Base-by-base conservation (phyloP, 2,329 filamentous ascomycete genomes). In the Diaporthe ampelina region DNA sequence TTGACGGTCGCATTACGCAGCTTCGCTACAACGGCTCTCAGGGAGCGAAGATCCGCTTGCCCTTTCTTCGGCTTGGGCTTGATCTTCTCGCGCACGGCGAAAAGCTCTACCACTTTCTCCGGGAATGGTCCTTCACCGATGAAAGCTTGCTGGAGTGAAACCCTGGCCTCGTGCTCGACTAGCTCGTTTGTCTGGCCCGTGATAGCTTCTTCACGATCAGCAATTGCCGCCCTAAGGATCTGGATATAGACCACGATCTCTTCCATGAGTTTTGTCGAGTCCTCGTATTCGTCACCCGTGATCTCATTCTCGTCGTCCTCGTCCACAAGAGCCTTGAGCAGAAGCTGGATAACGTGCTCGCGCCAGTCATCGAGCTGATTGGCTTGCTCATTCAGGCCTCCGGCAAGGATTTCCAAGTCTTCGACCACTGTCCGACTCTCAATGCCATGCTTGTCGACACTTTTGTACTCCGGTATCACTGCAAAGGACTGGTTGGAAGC, bases 271-370 rank as follows among this genome's bases (percentile, higher is more conserved):
- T 94, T 94, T 0, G 95, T 94, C 0, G 96, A 97, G 43, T 94
- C 91, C 77, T 95, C 94, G 76, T 98, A 97, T 81, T 98, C 97
- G 74, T 98, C 93, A 32, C 97, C 97, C 15, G 95, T 96, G 3
- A 91, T 89, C 74, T 97, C 94, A 13, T 89, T 83, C n/a, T 88
- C 84, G 21, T 86, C 86, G 0, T 91, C 91, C 79, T 97, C 92
- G 78, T 98, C 97, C 24, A 98, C 91, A 1, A 98, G 87, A 0
- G 94, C 91, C 75, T 91, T 89, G 15, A 94, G 84, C 13, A 98
- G 87, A 26, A 96, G 89, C 71, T 93, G 88, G 24, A 94, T 88
- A 74, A 95, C 91, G 56, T 91, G 87, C 73, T 93, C 88, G 56
- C 95, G 91, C 94, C 94, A 97, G 63, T 92, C 88, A 61, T 94